phyloP scores from a whole-genome alignment of 352 stramenopile genomes.

The Phytophthora melonis region DNA sequence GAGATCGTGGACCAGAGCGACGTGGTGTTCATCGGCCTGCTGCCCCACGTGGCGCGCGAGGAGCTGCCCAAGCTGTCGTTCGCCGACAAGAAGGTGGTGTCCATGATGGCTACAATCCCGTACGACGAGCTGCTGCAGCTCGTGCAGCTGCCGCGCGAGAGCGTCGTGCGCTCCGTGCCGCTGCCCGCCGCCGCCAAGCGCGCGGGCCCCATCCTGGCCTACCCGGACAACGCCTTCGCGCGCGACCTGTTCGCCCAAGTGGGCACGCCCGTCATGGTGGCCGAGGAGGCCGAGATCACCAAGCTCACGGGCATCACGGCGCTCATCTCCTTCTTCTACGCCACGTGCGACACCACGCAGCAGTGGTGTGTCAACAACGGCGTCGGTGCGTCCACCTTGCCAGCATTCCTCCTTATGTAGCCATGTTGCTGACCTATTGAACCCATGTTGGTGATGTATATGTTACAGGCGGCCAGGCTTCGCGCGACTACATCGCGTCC shows the following conservation, averaged over 20 bases:
- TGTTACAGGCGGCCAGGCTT: constrained; percentile 62
- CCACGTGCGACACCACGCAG: constrained; percentile 83
- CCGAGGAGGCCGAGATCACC: constrained; percentile 81
- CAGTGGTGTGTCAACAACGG: constrained; percentile 90
- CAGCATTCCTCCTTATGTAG: background rate
- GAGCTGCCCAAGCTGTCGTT: constrained; percentile 82
- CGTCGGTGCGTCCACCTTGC: constrained; percentile 60
- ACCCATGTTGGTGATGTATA: background rate
- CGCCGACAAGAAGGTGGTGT: constrained; percentile 73
- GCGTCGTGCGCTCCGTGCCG: constrained; percentile 84
- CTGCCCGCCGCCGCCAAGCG: constrained; percentile 80
- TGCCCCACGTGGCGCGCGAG: constrained; percentile 74
- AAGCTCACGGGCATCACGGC: constrained; percentile 88
- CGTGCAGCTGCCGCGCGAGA: constrained; percentile 70
- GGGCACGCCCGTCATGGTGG: constrained; percentile 87
- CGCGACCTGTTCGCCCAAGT: constrained; percentile 81
- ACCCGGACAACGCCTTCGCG: constrained; percentile 71
- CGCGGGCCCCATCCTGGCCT: constrained; percentile 83
- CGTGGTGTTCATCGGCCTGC: constrained; percentile 84
- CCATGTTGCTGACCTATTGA: background rate
- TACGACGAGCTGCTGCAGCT: constrained; percentile 85
- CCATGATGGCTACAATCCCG: constrained; percentile 91
- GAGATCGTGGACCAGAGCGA: constrained; percentile 86
- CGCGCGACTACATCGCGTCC: constrained; percentile 82
- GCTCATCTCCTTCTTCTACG: constrained; percentile 90